Conservation (phyloP, 306 rosid genomes). For the Psophocarpus tetragonolobus region DNA sequence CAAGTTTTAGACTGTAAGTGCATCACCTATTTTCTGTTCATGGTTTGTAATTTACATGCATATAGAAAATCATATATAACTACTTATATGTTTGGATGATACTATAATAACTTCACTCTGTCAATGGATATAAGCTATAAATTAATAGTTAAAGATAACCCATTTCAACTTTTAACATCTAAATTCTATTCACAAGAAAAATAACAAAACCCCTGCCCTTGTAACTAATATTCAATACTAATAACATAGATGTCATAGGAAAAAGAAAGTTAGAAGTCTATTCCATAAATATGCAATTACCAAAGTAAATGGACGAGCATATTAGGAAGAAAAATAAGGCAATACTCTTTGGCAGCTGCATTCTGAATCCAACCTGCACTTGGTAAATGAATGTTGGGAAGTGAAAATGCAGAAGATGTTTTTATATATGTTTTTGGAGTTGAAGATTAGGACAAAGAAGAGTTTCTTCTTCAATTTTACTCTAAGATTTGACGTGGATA, state of each 20-base stretch:
- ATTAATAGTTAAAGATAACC: not conserved
- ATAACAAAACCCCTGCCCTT: no score
- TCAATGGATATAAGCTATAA: no score
- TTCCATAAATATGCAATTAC: slow-evolving; percentile 40
- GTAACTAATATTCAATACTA: no score
- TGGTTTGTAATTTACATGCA: no score
- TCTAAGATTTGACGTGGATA: slow-evolving; percentile 53
- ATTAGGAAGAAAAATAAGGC: slow-evolving; percentile 40
- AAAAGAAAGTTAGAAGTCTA: not conserved
- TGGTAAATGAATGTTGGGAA: slow-evolving; percentile 15
- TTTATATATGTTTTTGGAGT: not conserved
- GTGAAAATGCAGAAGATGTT: slow-evolving; percentile 17
- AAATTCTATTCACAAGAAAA: not conserved
- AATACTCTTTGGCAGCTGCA: slow-evolving; percentile 42
- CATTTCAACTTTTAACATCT: not conserved
- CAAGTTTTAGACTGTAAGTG: no score
- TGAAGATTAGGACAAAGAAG: not conserved
- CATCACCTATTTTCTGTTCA: no score
- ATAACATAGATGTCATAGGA: not conserved
- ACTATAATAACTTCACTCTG: no score
- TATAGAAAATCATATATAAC: no score
- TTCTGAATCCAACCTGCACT: slow-evolving; percentile 36
- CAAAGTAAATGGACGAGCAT: slow-evolving; percentile 41
- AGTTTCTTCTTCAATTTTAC: slow-evolving; percentile 56
- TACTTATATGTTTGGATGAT: no score